Evolutionary conservation across 768 basidiomycete species (phyloP).

Genomic region (Amanita subjunquillea): DNA sequence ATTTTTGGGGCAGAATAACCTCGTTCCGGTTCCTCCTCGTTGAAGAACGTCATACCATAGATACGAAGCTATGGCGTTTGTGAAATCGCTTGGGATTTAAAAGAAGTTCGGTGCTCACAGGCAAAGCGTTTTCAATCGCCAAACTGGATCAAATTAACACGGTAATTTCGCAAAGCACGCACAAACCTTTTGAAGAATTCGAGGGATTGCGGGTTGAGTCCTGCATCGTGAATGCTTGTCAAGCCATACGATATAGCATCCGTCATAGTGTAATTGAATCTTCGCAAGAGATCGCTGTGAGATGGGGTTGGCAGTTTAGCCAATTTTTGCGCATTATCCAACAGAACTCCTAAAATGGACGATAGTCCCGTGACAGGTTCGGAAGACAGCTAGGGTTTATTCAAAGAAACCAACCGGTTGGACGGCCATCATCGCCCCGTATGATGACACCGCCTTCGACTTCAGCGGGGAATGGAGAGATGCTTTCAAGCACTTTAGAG

Average conservation of each 20-base stretch:
- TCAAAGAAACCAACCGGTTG: slow-evolving; percentile 45
- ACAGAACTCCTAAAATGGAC: slow-evolving; percentile 43
- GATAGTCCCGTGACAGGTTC: background rate
- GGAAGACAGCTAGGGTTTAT: slow-evolving; percentile 5
- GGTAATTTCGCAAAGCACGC: background rate
- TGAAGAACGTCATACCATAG: slow-evolving; percentile 68
- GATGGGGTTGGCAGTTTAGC: slow-evolving; percentile 55
- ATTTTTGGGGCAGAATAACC: slow-evolving; percentile 53
- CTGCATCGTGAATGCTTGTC: slow-evolving; percentile 84
- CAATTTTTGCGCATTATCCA: slow-evolving; percentile 83
- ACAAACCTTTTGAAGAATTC: slow-evolving; percentile 61
- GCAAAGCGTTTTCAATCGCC: slow-evolving; percentile 48
- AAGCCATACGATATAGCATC: slow-evolving; percentile 67
- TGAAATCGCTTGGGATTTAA: background rate
- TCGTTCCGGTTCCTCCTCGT: slow-evolving; percentile 62
- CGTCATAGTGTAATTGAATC: slow-evolving; percentile 50
- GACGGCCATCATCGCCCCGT: slow-evolving; percentile 51
- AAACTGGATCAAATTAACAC: slow-evolving; percentile 31
- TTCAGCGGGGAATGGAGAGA: slow-evolving; percentile 51
- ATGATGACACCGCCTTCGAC: slow-evolving; percentile 79
- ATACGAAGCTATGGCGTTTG: slow-evolving; percentile 45
- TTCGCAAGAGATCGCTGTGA: slow-evolving; percentile 48
- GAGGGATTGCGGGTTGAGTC: slow-evolving; percentile 56
- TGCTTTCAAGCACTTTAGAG: slow-evolving; percentile 40
- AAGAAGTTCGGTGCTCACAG: slow-evolving; percentile 29